Percentiles rank a stretch among this genome's conserved stretches.
Evolutionary conservation across 2,329 filamentous ascomycete genomes (phyloP).

Genomic region (Malbranchea zuffiana): DNA sequence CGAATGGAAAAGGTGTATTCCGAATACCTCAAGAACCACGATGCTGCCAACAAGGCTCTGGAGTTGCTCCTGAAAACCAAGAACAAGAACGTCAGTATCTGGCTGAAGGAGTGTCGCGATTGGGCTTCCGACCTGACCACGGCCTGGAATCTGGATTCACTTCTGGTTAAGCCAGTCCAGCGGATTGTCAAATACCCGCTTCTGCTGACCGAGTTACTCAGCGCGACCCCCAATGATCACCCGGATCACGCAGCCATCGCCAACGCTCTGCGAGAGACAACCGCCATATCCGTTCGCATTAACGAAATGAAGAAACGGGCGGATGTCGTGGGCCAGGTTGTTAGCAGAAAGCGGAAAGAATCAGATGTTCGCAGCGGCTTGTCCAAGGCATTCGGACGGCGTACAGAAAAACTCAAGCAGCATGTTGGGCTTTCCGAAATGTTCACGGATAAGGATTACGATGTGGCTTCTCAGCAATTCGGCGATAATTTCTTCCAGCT

Average conservation of each 20-base stretch:
- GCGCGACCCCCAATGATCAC: conserved; percentile 69
- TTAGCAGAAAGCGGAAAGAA: conserved; percentile 74
- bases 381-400: conserved; percentile 79
- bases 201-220: conserved; percentile 66
- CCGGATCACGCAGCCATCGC: conserved; percentile 66
- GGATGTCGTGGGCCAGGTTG: conserved; percentile 81
- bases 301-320: conserved; percentile 94
- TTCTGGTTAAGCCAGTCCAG: conserved; percentile 96
- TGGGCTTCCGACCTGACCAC: conserved; percentile 85
- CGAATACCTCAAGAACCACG: conserved; percentile 54
- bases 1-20: conserved; percentile 56
- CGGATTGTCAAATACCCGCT: conserved; percentile 89
- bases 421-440: conserved; percentile 54
- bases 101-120: conserved; percentile 86
- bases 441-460: conserved; percentile 72
- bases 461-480: conserved; percentile 72
- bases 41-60: conserved; percentile 52
- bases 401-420: conserved; percentile 72
- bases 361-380: conserved; percentile 76
- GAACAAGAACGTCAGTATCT: conserved; percentile 55
- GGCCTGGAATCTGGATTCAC: conserved; percentile 87
- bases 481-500: conserved; percentile 84
- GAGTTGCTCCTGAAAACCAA: conserved; percentile 42
- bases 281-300: conserved; percentile 55
- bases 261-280: conserved; percentile 59